Evolutionary conservation across 2,329 filamentous ascomycete genomes (phyloP).

Genomic region (Trichoderma sp.): DNA sequence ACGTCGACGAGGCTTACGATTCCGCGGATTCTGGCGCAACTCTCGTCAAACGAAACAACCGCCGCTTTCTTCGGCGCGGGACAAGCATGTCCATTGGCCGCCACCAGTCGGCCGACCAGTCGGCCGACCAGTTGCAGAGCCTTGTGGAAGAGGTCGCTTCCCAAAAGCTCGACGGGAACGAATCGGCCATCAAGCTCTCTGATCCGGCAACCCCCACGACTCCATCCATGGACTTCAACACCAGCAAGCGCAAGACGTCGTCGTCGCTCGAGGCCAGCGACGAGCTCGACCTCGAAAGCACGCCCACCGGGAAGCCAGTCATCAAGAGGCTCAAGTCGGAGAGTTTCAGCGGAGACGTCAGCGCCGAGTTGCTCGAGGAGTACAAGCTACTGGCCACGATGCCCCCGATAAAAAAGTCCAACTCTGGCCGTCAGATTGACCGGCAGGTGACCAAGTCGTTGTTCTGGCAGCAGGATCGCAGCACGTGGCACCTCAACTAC

Average conservation of each 20-base stretch:
- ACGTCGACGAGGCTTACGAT: slow-evolving; percentile 47
- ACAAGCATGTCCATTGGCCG: slow-evolving; percentile 45
- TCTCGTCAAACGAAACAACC: slow-evolving; percentile 33
- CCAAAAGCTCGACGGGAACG: slow-evolving; percentile 58
- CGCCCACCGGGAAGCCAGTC: slow-evolving; percentile 47
- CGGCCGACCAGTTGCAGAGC: slow-evolving; percentile 54
- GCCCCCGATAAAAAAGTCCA: slow-evolving; percentile 51
- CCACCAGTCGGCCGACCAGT: slow-evolving; percentile 50
- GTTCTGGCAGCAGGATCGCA: slow-evolving; percentile 60
- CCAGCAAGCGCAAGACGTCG: slow-evolving; percentile 59
- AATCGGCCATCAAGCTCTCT: slow-evolving; percentile 34
- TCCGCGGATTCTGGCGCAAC: slow-evolving; percentile 46
- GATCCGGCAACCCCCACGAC: slow-evolving; percentile 33
- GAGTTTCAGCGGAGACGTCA: slow-evolving; percentile 42
- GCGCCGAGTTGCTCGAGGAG: slow-evolving; percentile 47
- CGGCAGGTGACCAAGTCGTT: slow-evolving; percentile 57
- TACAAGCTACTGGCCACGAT: slow-evolving; percentile 52
- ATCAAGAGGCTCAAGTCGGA: slow-evolving; percentile 61
- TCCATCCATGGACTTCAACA: slow-evolving; percentile 45
- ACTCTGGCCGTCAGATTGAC: slow-evolving; percentile 61
- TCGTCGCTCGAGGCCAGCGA: slow-evolving; percentile 53
- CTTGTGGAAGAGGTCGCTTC: slow-evolving; percentile 56
- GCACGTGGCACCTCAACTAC: slow-evolving; percentile 63
- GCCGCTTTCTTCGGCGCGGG: slow-evolving; percentile 34
- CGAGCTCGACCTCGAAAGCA: slow-evolving; percentile 51